phyloP scores from a whole-genome alignment of 257 asterid species.

The Rubia yunnanensis region DNA sequence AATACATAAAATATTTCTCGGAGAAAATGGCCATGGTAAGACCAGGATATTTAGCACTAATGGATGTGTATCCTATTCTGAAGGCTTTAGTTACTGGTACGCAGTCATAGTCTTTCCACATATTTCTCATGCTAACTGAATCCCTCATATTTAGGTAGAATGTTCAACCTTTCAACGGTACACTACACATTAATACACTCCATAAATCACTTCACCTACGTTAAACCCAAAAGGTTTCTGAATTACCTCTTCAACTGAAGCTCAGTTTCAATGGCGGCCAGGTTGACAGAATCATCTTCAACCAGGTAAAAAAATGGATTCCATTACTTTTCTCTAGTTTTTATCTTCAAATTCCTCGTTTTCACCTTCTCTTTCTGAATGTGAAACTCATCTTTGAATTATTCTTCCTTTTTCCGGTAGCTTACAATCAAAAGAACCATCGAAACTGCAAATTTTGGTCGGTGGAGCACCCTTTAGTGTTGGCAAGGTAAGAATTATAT shows the following conservation, averaged over 20 bases:
- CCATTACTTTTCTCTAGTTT: too few relatives aligned
- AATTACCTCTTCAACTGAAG: not conserved
- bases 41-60: too few relatives aligned
- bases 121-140: not conserved
- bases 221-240: not conserved
- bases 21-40: too few relatives aligned
- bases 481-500: constrained; percentile 39
- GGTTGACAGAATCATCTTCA: constrained; percentile 17
- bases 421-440: constrained; percentile 25
- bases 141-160: not conserved
- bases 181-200: not conserved
- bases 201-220: not conserved
- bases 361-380: not conserved
- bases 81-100: not conserved
- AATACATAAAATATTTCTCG: too few relatives aligned
- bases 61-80: not conserved
- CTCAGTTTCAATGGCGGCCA: constrained; percentile 28
- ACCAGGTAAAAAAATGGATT: constrained; percentile 22
- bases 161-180: not conserved
- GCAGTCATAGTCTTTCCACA: not conserved
- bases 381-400: not conserved
- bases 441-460: constrained; percentile 40
- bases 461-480: constrained; percentile 37
- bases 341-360: not conserved
- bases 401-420: constrained; percentile 29